Conservation (phyloP, 345 rosid genomes). For the Diplotaxis tenuifolia region DNA sequence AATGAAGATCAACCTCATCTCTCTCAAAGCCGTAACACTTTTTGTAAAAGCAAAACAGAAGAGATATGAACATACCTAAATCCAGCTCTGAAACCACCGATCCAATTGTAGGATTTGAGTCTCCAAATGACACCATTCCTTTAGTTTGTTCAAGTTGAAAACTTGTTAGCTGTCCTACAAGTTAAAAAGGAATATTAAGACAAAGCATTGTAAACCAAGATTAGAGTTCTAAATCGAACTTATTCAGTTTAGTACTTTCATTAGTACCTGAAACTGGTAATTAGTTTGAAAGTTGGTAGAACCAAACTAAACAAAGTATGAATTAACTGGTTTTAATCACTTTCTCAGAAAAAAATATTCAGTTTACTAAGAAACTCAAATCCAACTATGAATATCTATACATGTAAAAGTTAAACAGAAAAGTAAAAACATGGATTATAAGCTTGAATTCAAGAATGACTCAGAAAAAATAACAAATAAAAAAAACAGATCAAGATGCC, state of each 20-base stretch:
- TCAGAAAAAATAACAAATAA: neutral
- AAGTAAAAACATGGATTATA: conserved; percentile 36
- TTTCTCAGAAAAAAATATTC: neutral
- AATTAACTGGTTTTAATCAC: neutral
- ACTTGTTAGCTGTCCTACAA: conserved; percentile 5
- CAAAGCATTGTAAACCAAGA: neutral
- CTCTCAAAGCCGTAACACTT: conserved; percentile 10
- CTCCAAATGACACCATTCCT: conserved; percentile 75
- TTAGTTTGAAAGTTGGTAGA: neutral
- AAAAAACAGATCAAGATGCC: conserved; percentile 12
- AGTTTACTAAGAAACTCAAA: conserved; percentile 24
- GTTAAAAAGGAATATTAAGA: neutral
- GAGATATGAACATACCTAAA: conserved; percentile 49
- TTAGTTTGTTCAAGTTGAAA: neutral
- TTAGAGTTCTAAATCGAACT: neutral
- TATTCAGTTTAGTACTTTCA: neutral
- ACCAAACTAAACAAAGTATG: neutral
- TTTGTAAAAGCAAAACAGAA: neutral
- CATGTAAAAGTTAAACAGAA: conserved; percentile 18
- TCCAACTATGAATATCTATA: conserved; percentile 33
- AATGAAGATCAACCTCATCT: neutral
- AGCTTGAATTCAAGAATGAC: conserved; percentile 33
- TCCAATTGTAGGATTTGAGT: conserved; percentile 83
- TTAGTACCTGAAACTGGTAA: neutral
- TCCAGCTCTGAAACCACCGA: conserved; percentile 73